Conservation (phyloP, 352 stramenopile species). For the Phytophthora ramorum region DNA sequence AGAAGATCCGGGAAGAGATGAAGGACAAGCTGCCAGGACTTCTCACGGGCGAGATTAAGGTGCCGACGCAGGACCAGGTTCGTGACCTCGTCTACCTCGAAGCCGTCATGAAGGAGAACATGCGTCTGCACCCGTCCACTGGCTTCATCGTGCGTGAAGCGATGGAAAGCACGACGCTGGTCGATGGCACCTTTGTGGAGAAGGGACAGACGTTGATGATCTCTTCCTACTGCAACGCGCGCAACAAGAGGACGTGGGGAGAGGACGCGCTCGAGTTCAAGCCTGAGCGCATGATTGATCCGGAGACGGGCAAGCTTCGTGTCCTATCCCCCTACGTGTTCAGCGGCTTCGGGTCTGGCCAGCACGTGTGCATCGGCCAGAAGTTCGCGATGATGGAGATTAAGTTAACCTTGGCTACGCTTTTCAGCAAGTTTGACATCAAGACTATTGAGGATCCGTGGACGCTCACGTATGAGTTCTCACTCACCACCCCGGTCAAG, state of each 20-base stretch:
- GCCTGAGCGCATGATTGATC: conserved; percentile 70
- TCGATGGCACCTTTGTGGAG: conserved; percentile 37
- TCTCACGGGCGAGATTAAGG: conserved; percentile 27
- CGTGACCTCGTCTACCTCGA: conserved; percentile 66
- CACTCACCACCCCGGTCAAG: conserved; percentile 51
- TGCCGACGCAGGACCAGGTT: conserved; percentile 51
- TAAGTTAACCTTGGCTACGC: conserved; percentile 57
- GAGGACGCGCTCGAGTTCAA: conserved; percentile 59
- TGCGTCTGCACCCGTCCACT: conserved; percentile 72
- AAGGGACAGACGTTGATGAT: conserved; percentile 39
- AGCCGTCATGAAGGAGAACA: conserved; percentile 65
- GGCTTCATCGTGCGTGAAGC: conserved; percentile 59
- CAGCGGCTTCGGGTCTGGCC: conserved; percentile 56
- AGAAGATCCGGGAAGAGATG: conserved; percentile 67
- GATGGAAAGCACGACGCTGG: conserved; percentile 38
- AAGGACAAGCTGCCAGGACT: conserved; percentile 46
- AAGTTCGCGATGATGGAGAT: conserved; percentile 68
- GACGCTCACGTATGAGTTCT: conserved; percentile 57
- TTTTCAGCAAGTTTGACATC: conserved; percentile 60
- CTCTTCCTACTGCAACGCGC: conserved; percentile 39
- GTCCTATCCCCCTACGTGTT: conserved; percentile 35
- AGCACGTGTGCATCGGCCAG: conserved; percentile 65
- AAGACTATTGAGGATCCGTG: conserved; percentile 51
- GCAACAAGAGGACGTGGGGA: conserved; percentile 52
- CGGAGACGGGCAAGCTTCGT: conserved; percentile 38